These are phyloP conservation scores for Melanopsichium pennsylvanicum DNA, from an alignment of 1,284 basidiomycete genomes.

Conservation along the genomic window DNA sequence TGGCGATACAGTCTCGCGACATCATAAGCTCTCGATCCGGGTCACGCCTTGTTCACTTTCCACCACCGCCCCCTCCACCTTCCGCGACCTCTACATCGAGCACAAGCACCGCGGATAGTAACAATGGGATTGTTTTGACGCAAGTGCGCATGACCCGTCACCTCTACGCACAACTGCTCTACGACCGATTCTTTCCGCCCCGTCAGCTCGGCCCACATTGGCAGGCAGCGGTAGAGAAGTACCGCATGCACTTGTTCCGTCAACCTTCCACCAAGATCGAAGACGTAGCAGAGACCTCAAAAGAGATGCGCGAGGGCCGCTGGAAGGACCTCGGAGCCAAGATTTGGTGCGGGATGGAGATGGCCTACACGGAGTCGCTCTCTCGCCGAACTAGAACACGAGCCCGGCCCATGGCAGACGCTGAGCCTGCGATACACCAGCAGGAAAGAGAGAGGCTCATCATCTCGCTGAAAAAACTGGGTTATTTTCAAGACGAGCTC, in stretches of 20 bases:
- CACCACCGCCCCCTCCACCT: slow-evolving; percentile 74
- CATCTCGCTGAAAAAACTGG: slow-evolving; percentile 36
- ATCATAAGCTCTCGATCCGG: slow-evolving; percentile 72
- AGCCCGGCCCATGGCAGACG: slow-evolving; percentile 1
- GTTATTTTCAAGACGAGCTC: slow-evolving; percentile 56
- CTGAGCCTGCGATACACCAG: not conserved
- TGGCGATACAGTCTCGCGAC: slow-evolving; percentile 38
- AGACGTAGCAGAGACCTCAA: slow-evolving; percentile 21
- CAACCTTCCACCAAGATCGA: slow-evolving; percentile 10
- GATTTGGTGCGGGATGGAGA: slow-evolving; percentile 57
- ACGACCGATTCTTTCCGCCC: slow-evolving; percentile 90
- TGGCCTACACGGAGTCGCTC: slow-evolving; percentile 47
- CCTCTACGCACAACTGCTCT: slow-evolving; percentile 83
- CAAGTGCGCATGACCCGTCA: slow-evolving; percentile 49
- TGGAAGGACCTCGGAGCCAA: slow-evolving; percentile 60
- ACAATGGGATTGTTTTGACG: slow-evolving; percentile 18
- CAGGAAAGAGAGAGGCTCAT: slow-evolving; percentile 35
- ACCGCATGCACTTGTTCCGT: slow-evolving; percentile 26
- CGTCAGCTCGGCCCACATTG: slow-evolving; percentile 77
- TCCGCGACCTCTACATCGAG: slow-evolving; percentile 56
- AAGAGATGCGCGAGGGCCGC: slow-evolving; percentile 34
- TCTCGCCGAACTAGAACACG: slow-evolving; percentile 11
- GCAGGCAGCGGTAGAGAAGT: slow-evolving; percentile 49
- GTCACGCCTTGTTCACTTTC: slow-evolving; percentile 85
- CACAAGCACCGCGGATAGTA: not conserved